These are phyloP conservation scores for Penicillium sp. DNA, from an alignment of 2,329 filamentous ascomycete species.

Conservation along the genomic window DNA sequence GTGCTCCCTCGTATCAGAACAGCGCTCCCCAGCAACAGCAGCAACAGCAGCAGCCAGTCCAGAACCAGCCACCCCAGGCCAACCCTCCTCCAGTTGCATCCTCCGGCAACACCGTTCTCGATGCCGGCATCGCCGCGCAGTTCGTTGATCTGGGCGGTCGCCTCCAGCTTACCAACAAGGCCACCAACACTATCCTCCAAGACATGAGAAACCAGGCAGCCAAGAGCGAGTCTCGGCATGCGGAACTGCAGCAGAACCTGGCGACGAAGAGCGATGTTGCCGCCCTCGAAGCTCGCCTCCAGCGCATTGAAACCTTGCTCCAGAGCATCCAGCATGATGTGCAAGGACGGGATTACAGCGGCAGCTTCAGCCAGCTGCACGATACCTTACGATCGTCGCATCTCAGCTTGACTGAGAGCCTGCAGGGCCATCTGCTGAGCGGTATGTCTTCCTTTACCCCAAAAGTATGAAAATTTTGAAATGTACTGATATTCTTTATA, in stretches of 20 bases:
- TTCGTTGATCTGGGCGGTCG: conserved; percentile 84
- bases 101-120: conserved; percentile 38
- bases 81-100: conserved; percentile 39
- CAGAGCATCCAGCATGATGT: conserved; percentile 54
- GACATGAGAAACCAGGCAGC: conserved; percentile 54
- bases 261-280: conserved; percentile 39
- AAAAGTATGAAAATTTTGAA: background rate
- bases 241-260: conserved; percentile 47
- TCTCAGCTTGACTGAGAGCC: conserved; percentile 49
- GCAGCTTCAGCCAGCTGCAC: conserved; percentile 55
- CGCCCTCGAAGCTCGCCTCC: conserved; percentile 48
- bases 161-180: conserved; percentile 62
- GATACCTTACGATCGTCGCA: conserved; percentile 55
- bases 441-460: conserved; percentile 42
- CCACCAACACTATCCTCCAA: conserved; percentile 55
- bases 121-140: conserved; percentile 51
- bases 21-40: conserved; percentile 7
- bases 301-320: conserved; percentile 54
- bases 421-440: conserved; percentile 51
- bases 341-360: conserved; percentile 57
- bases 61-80: conserved; percentile 19
- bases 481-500: conserved; percentile 28
- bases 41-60: conserved; percentile 6
- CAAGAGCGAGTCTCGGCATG: conserved; percentile 53
- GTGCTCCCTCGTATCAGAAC: conserved; percentile 18